Evolutionary conservation across 2,329 filamentous ascomycete genomes (phyloP).

Genomic region (Hymenoscyphus fraxineus): DNA sequence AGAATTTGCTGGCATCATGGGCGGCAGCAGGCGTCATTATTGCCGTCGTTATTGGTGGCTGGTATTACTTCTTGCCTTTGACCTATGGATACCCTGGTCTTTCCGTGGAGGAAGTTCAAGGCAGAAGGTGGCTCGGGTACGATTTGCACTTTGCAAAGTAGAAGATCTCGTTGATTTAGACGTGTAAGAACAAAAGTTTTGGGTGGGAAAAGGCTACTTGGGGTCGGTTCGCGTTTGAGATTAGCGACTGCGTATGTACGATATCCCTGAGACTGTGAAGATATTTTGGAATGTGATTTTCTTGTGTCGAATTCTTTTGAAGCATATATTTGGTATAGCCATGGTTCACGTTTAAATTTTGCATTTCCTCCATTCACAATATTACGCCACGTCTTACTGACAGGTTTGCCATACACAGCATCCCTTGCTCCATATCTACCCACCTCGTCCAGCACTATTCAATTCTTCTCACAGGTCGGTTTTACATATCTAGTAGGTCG

Average conservation of each 20-base stretch:
- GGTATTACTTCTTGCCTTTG: conserved; percentile 90
- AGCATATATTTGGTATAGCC: neutral
- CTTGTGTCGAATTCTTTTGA: neutral
- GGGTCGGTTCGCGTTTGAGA: conserved; percentile 12
- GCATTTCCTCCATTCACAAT: too few species aligned
- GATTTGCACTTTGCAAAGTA: conserved; percentile 98
- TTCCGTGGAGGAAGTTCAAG: conserved; percentile 69
- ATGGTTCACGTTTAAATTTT: neutral
- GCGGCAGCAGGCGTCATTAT: conserved; percentile 70
- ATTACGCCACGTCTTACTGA: too few species aligned
- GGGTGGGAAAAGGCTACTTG: conserved; percentile 6
- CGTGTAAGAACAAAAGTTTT: conserved; percentile 14
- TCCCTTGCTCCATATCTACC: neutral
- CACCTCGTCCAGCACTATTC: neutral
- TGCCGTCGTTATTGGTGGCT: conserved; percentile 65
- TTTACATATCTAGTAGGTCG: neutral
- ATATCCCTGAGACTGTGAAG: conserved; percentile 9
- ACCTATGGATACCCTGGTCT: conserved; percentile 94
- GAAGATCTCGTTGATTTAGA: conserved; percentile 6
- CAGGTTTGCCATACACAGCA: neutral
- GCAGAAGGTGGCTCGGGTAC: conserved; percentile 93
- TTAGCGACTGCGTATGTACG: conserved; percentile 28
- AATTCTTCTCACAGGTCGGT: neutral
- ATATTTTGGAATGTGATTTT: conserved; percentile 9
- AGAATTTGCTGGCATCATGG: conserved; percentile 77